Evolutionary conservation across 306 rosid species (phyloP).

Genomic region (Pyrus bretschneideri): DNA sequence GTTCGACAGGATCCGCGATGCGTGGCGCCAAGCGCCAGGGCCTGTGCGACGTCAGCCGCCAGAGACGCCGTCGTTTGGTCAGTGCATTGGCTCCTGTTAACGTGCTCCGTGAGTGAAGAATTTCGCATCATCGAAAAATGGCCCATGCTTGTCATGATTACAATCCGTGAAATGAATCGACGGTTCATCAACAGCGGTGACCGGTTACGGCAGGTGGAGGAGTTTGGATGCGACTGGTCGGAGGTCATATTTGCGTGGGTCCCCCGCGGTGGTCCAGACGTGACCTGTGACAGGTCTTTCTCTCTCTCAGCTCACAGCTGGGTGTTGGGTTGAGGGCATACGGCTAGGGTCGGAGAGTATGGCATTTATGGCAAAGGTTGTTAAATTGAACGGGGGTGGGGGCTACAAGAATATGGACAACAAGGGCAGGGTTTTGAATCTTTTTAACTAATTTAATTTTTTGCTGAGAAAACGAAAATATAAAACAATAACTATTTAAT

Average conservation of each 20-base stretch:
- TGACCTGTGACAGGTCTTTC: background rate
- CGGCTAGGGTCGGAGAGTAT: background rate
- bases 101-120: background rate
- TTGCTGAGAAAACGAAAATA: no score
- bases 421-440: background rate
- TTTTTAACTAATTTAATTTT: no score
- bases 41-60: constrained; percentile 15
- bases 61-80: constrained; percentile 29
- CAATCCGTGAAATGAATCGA: background rate
- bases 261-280: background rate
- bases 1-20: constrained; percentile 55
- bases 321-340: background rate
- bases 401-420: background rate
- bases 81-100: background rate
- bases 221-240: background rate
- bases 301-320: background rate
- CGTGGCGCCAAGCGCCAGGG: constrained; percentile 27
- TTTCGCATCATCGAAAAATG: background rate
- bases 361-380: background rate
- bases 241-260: background rate
- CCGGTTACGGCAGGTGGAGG: background rate
- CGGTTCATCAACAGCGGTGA: background rate
- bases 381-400: background rate
- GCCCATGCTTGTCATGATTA: background rate
- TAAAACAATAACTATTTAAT: no score